Evolutionary conservation across 164 flowering plant species (phyloP).

Genomic region (Vitis rupestris): DNA sequence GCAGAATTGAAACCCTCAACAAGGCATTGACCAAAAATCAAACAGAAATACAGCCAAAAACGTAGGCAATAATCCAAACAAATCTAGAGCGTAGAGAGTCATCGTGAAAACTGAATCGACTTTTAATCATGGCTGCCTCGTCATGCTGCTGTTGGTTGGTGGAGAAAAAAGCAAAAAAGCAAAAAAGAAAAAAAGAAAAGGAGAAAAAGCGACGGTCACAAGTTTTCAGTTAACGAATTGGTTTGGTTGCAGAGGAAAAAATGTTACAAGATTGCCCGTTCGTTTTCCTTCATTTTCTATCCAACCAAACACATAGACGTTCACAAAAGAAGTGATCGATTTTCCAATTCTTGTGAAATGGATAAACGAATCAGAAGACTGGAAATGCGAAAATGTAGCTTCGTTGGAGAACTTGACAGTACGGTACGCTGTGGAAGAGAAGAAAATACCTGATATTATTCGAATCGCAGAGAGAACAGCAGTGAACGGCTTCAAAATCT

Average conservation of each 20-base stretch:
- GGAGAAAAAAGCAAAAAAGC: background rate
- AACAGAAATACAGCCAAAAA: background rate
- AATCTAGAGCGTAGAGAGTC: background rate
- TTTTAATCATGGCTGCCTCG: too few species aligned
- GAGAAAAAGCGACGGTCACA: too few species aligned
- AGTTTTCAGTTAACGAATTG: too few species aligned
- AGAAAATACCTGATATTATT: background rate
- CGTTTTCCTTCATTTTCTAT: too few species aligned
- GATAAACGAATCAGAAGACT: background rate
- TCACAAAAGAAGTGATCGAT: background rate
- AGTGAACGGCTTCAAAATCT: background rate
- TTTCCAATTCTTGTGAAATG: background rate
- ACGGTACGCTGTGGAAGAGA: too few species aligned
- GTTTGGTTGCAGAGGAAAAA: too few species aligned
- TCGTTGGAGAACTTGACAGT: background rate
- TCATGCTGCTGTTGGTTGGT: background rate
- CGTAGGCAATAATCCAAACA: background rate
- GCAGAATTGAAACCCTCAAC: background rate
- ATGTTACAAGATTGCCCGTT: too few species aligned
- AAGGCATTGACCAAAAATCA: background rate
- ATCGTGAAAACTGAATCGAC: background rate
- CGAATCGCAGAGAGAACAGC: background rate
- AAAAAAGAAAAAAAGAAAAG: background rate
- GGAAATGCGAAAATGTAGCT: background rate
- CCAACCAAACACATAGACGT: too few species aligned